A percentile compares a stretch with the other conserved stretches of the same genome.
Evolutionary conservation across 257 asterid species (phyloP).

Genomic region (Solanum medicagineum): DNA sequence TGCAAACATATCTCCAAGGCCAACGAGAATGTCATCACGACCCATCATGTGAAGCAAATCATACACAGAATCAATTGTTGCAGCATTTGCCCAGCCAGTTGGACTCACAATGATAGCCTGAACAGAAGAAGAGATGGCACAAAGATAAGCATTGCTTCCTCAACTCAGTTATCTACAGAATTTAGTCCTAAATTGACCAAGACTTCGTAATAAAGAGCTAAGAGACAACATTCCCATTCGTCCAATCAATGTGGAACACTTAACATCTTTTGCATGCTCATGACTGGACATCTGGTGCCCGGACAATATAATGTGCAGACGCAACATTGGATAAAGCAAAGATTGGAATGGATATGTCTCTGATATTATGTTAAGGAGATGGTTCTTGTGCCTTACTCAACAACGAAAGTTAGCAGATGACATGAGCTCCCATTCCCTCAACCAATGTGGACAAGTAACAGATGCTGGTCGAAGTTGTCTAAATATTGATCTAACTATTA

Average conservation of each 20-base stretch:
- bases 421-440: background rate
- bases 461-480: background rate
- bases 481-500: background rate
- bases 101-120: conserved; percentile 73
- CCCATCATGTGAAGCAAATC: conserved; percentile 93
- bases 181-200: background rate
- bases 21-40: conserved; percentile 78
- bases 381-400: background rate
- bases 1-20: conserved; percentile 65
- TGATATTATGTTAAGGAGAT: background rate
- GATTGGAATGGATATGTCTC: background rate
- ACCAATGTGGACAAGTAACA: background rate
- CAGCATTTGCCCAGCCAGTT: conserved; percentile 89
- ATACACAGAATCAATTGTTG: conserved; percentile 67
- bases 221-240: background rate
- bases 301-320: background rate
- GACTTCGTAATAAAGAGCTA: background rate
- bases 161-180: background rate
- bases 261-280: background rate
- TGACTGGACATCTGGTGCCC: background rate
- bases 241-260: background rate
- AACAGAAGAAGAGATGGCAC: background rate
- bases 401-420: background rate
- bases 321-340: background rate
- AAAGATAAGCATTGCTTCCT: background rate